Evolutionary conservation across 441 rosid species (phyloP).

Genomic region (Jatropha multifida): DNA sequence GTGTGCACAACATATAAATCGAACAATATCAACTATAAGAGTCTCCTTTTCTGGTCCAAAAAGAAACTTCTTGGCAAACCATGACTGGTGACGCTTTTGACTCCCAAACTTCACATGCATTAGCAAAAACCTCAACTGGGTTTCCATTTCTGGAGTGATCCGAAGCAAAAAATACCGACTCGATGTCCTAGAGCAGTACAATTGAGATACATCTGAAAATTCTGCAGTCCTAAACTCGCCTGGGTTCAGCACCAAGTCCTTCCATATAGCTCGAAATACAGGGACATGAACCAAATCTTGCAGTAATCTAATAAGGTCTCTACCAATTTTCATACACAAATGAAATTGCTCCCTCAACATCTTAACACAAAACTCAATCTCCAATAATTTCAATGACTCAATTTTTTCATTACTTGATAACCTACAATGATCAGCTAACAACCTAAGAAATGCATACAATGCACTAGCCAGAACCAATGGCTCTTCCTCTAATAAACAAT

Average conservation of each 20-base stretch:
- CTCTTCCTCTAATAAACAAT: constrained; percentile 55
- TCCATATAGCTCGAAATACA: constrained; percentile 61
- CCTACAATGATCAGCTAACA: constrained; percentile 76
- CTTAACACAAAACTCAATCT: constrained; percentile 72
- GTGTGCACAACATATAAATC: constrained; percentile 81
- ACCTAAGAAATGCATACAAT: constrained; percentile 35
- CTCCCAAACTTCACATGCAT: constrained; percentile 71
- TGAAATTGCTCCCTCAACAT: constrained; percentile 69
- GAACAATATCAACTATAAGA: constrained; percentile 61
- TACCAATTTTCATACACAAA: constrained; percentile 67
- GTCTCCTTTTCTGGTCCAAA: constrained; percentile 55
- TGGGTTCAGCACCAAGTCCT: constrained; percentile 48
- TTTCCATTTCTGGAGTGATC: constrained; percentile 71
- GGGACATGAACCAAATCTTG: constrained; percentile 82
- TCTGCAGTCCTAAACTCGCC: constrained; percentile 37
- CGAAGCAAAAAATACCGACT: constrained; percentile 65
- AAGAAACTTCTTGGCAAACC: constrained; percentile 75
- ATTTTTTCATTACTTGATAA: constrained; percentile 30
- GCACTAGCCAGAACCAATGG: constrained; percentile 48
- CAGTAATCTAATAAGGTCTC: constrained; percentile 68
- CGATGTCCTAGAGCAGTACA: constrained; percentile 58
- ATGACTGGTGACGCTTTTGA: constrained; percentile 67
- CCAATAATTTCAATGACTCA: constrained; percentile 51
- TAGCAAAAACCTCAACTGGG: constrained; percentile 68
- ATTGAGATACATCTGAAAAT: constrained; percentile 50